These are phyloP conservation scores for Pseudocercospora ulei DNA, from an alignment of 2,329 filamentous ascomycete species.

Conservation along the genomic window DNA sequence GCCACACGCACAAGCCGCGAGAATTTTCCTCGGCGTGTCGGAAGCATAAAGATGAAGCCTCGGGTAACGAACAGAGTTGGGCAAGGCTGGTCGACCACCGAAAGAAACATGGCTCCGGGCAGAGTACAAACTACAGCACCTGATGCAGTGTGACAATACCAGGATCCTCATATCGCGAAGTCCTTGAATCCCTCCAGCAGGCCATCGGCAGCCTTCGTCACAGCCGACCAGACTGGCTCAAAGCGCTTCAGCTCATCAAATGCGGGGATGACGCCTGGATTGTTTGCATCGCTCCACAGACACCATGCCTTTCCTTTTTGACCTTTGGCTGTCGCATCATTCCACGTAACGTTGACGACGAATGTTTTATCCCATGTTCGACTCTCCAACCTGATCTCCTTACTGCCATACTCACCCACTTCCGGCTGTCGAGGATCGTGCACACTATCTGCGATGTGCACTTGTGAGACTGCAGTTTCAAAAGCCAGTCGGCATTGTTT, in stretches of 20 bases:
- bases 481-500: constrained; percentile 68
- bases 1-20: too few relatives aligned
- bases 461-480: constrained; percentile 54
- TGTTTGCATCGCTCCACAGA: constrained; percentile 79
- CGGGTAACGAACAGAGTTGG: too few relatives aligned
- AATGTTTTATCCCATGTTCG: constrained; percentile 68
- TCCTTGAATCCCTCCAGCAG: constrained; percentile 69
- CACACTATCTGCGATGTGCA: constrained; percentile 49
- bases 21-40: too few relatives aligned
- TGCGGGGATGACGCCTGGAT: constrained; percentile 62
- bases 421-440: constrained; percentile 18
- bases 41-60: too few relatives aligned
- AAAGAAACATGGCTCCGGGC: too few relatives aligned
- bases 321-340: constrained; percentile 30
- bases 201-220: constrained; percentile 66
- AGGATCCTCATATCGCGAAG: constrained; percentile 41
- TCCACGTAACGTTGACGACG: constrained; percentile 64
- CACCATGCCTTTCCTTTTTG: constrained; percentile 63
- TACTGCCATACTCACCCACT: constrained; percentile 53
- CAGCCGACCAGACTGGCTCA: constrained; percentile 67
- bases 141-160: constrained; percentile 2
- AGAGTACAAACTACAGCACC: too few relatives aligned
- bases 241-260: constrained; percentile 69
- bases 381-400: constrained; percentile 68
- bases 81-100: too few relatives aligned